Percentiles rank a stretch among this genome's conserved stretches.
These are phyloP conservation scores for Entomortierella lignicola DNA, from an alignment of 192 early-diverging fungal genomes.

Conservation along the genomic window DNA sequence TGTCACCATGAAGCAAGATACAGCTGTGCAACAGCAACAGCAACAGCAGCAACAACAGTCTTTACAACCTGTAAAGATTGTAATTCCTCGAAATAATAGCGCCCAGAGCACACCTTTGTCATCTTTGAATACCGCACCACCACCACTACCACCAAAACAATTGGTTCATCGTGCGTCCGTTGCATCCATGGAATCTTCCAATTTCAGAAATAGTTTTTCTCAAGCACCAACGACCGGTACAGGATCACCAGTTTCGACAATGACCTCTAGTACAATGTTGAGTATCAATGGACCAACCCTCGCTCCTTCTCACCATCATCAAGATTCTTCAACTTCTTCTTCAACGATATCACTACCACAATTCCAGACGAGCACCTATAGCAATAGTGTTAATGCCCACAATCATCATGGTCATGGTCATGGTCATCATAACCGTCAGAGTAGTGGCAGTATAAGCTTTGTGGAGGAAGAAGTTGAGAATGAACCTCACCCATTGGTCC, in stretches of 20 bases:
- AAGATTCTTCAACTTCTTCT: neutral
- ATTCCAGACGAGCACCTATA: neutral
- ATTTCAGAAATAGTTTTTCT: neutral
- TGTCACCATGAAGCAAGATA: slow-evolving; percentile 24
- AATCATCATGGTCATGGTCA: too few species aligned
- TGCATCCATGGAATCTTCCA: slow-evolving; percentile 34
- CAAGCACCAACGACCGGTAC: neutral
- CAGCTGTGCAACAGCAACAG: slow-evolving; percentile 7
- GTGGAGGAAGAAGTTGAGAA: slow-evolving; percentile 7
- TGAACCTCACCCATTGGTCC: neutral
- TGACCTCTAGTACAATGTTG: slow-evolving; percentile 38
- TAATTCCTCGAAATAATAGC: slow-evolving; percentile 1
- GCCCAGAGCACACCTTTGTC: slow-evolving; percentile 1
- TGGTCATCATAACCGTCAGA: too few species aligned
- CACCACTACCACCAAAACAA: too few species aligned
- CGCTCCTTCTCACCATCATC: neutral
- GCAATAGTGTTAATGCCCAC: neutral
- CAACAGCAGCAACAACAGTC: slow-evolving; percentile 10
- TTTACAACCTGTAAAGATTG: neutral
- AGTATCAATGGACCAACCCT: slow-evolving; percentile 47
- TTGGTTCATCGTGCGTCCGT: slow-evolving; percentile 30
- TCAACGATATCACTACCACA: neutral
- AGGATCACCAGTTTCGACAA: slow-evolving; percentile 34
- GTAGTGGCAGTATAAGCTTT: slow-evolving; percentile 12
- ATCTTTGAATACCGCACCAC: neutral